Evolutionary conservation across 1,284 basidiomycete genomes (phyloP), one percentile per base, ranked within the genome.

Genomic region (Apiotrichum mycotoxinovorans): DNA sequence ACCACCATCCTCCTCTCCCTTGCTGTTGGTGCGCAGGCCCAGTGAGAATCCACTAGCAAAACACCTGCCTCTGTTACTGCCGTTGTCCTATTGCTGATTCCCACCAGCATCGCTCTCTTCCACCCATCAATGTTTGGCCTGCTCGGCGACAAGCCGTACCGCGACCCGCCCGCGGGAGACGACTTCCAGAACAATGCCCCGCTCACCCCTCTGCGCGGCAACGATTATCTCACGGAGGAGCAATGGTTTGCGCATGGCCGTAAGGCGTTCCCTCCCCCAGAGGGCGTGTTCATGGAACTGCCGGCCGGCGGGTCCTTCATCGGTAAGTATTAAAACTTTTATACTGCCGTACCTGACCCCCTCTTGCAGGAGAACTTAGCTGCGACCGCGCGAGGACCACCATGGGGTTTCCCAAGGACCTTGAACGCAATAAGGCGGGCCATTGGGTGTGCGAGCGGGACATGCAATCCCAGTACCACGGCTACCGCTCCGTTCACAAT

Each of bases 231-330:
- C 4, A 33, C 50, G 5, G 37, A 47, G 22, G 37, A 49, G 10
- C 37, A 57, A 62, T 88, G 86, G 86, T 88, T 86, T 85, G 84
- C 87, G 73, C 75, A 76, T 54, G 71, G 69, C 14, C 63, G 69
- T 47, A 70, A 70, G 51, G 57, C 18, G 7, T 52, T 33, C 34
- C 51, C 51, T 4, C 51, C 51, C 0, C 26, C 25, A 8, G 38
- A 35, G 9, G 53, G 43, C 37, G 42, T 46, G 27, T 55, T 47
- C 46, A 25, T 61, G 27, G 46, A 54, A 33, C 50, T 61, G 22
- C 42, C 43, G 8, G 14, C 41, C 4, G 60, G 56, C n/a, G 53
- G 37, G 15, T 27, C 12, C 30, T 30, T 30, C 30, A 30, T 12
- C 5, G 30, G 30, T 30, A 30, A 30, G 30, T 12, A 30, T 12